Evolutionary conservation across 805 yeast species (phyloP).

Genomic region (Monosporozyma unispora): DNA sequence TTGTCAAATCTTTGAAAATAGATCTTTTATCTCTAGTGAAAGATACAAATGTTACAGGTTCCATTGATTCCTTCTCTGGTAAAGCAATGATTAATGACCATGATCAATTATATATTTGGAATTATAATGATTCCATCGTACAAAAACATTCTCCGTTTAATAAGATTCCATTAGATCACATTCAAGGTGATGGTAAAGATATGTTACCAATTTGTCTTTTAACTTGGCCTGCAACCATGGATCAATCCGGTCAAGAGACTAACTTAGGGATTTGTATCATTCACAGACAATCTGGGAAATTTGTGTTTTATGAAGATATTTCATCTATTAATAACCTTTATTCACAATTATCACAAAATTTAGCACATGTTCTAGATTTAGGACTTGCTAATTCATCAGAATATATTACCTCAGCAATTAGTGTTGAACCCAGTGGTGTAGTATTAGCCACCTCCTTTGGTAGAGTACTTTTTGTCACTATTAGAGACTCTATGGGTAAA

Average conservation of each 20-base stretch:
- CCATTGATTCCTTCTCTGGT: conserved; percentile 26
- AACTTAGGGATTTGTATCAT: conserved; percentile 65
- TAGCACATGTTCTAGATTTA: conserved; percentile 20
- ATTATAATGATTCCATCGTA: conserved; percentile 41
- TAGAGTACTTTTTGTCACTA: conserved; percentile 49
- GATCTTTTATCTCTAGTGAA: conserved; percentile 9
- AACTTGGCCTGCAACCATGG: conserved; percentile 25
- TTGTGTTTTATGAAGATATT: conserved; percentile 67
- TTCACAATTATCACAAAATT: conserved; percentile 20
- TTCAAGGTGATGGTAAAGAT: conserved; percentile 13
- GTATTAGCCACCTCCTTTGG: conserved; percentile 62
- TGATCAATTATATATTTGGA: conserved; percentile 58
- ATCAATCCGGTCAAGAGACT: background rate
- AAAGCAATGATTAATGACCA: conserved; percentile 43
- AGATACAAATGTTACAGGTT: conserved; percentile 30
- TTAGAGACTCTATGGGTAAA: conserved; percentile 63
- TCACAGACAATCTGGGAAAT: conserved; percentile 46
- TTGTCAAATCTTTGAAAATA: conserved; percentile 18
- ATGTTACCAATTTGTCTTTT: conserved; percentile 20
- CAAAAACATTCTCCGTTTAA: conserved; percentile 43
- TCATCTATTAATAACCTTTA: conserved; percentile 32
- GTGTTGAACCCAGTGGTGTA: conserved; percentile 68
- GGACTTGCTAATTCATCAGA: conserved; percentile 34
- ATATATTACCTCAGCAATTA: conserved; percentile 44
- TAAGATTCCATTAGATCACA: conserved; percentile 14